These are phyloP conservation scores for Tuber melanosporum DNA, from an alignment of 495 filamentous ascomycete species.

Conservation along the genomic window DNA sequence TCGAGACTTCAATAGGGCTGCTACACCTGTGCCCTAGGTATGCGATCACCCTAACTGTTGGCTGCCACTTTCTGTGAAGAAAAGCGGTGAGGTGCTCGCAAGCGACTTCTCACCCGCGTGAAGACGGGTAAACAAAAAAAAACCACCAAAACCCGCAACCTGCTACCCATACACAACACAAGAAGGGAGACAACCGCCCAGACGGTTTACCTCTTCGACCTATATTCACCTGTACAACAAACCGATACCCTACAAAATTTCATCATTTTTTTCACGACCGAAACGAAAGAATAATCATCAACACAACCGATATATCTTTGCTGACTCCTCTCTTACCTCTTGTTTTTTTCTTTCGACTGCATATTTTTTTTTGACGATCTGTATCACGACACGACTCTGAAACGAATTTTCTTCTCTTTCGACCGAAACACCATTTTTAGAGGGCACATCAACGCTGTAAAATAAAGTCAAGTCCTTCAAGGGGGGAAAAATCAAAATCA, in stretches of 20 bases:
- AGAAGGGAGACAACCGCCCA: slow-evolving; percentile 4
- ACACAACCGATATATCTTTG: slow-evolving; percentile 28
- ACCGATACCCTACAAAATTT: slow-evolving; percentile 27
- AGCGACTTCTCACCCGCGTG: slow-evolving; percentile 25
- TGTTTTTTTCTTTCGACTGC: slow-evolving; percentile 26
- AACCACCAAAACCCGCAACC: background rate
- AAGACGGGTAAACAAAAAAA: slow-evolving; percentile 27
- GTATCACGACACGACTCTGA: slow-evolving; percentile 36
- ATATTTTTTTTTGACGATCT: slow-evolving; percentile 33
- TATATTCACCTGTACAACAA: slow-evolving; percentile 21
- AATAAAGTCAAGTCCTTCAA: slow-evolving; percentile 21
- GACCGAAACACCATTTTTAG: slow-evolving; percentile 32
- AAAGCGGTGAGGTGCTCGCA: slow-evolving; percentile 30
- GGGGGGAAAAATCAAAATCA: slow-evolving; percentile 9
- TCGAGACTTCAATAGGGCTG: slow-evolving; percentile 31
- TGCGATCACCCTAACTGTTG: slow-evolving; percentile 31
- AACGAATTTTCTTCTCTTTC: slow-evolving; percentile 38
- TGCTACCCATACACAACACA: background rate
- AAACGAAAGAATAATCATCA: slow-evolving; percentile 31
- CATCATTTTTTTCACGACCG: slow-evolving; percentile 20
- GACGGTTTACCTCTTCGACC: slow-evolving; percentile 3
- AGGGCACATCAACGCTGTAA: slow-evolving; percentile 18
- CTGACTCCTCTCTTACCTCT: slow-evolving; percentile 25
- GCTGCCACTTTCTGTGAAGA: slow-evolving; percentile 33
- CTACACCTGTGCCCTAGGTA: slow-evolving; percentile 25